Base-by-base conservation (phyloP, 768 basidiomycete species). In the Galerina sulciceps region DNA sequence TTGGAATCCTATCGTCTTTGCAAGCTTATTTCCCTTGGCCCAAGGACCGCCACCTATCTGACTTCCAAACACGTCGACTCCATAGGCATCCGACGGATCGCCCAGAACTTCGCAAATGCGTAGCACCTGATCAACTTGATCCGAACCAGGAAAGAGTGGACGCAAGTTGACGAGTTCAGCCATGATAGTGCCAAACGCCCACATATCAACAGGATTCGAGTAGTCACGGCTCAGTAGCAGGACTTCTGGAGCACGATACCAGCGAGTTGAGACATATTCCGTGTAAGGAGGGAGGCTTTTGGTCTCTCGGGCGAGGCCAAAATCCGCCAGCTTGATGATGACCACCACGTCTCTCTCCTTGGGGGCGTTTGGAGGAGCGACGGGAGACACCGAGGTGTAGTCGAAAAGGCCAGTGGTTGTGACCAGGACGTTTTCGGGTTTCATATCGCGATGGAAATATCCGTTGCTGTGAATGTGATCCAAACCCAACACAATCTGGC, bases 391-490 rank as follows among this genome's bases (percentile, higher is more conserved):
- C 10, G 92, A 84, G 23, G 85, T 86, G 70, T 99, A 99, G 75
- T 97, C 93, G 64, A 91, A 89, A 51, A 96, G 83, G 17, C 97
- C 97, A 13, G 94, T 97, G 1, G 97, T 99, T 15, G 97, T 99
- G 66, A 99, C 97, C 51, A 99, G 86, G 8, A 99, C 90, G 68
- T 99, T 99, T 74, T 99, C 97, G 37, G 97, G 97, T 75, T 99
- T 99, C 94, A 99, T 97, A 73, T 99, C 97, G 48, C 97, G 92
- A 75, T 99, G 97, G 75, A 99, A 99, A 76, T 96, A 99, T 36
- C 96, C 97, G 31, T 88, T 81, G 13, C 80, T 72, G 74, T 99
- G 97, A 64, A 98, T 94, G 74, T 99, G 97, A 68, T 94, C 81
- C 36, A 99, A 84, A 38, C 97, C 97, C 14, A 85, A 79, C 44